Evolutionary conservation across 768 basidiomycete genomes (phyloP), one percentile per base, ranked within the genome.

Genomic region (Rossbeevera mucosa): DNA sequence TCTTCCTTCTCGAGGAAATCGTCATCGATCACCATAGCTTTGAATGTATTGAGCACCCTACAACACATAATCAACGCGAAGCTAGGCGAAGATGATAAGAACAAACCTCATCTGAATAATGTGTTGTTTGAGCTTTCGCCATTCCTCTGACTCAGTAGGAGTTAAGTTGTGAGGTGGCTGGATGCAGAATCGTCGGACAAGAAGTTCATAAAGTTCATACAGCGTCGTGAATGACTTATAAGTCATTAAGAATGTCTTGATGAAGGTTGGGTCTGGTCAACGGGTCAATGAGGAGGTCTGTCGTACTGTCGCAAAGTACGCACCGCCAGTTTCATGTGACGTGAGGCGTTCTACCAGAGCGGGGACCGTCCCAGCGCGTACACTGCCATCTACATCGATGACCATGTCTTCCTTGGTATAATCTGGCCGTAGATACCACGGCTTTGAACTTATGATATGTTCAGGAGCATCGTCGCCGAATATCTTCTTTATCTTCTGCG

Each of bases 221-320:
- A 89, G 74, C 5, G 84, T 85, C 14, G 90, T 91, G 69, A 98
- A 97, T 1, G 92, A 94, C 64, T 94, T 91, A 76, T 91, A 96
- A 1, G 95, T 96, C 82, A 96, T 86, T 58, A 98, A 71, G 79
- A 98, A 98, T 1, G 94, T 86, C 65, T 86, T 85, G 67, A 79
- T 88, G 71, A 87, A 95, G 7, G 80, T 80, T 0, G 85, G 79
- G 68, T 96, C 88, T 88, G 47, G 33, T 59, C 52, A 21, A 49
- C 25, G 30, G 21, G 44, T 54, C 30, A 56, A 47, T 31, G 20
- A 44, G 5, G 20, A 51, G 53, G 16, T 38, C 41, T 36, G 16
- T 11, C 29, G 41, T 44, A 43, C 26, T 11, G 30, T 41, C 9
- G n/a, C 28, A 13, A n/a, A 43, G 7, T 31, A 66, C 84, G 63